These are phyloP conservation scores for Neckera pumila DNA, from an alignment of 225 moss, liverwort and hornwort genomes.

Conservation along the genomic window DNA sequence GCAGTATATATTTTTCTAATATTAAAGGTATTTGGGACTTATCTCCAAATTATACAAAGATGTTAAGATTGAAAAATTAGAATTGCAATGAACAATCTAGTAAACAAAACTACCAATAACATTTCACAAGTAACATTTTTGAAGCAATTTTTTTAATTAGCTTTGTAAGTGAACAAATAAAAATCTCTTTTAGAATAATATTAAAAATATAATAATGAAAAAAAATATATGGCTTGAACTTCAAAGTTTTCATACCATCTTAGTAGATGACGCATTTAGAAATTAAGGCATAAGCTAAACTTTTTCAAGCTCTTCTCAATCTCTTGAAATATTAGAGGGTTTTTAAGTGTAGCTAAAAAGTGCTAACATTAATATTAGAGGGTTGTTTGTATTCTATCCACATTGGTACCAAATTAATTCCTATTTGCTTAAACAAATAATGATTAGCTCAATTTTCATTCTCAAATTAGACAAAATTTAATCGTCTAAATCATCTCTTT, in stretches of 20 bases:
- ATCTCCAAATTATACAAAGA: rapidly evolving
- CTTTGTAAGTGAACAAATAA: not conserved
- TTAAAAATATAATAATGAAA: not conserved
- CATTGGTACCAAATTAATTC: not conserved
- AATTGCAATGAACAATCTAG: not conserved
- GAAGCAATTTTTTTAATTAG: not conserved
- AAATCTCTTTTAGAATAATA: not conserved
- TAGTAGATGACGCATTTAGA: rapidly evolving
- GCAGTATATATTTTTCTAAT: not conserved
- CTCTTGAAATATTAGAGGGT: rapidly evolving
- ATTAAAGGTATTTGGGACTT: not conserved
- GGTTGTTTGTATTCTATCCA: not conserved
- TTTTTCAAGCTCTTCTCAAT: not conserved
- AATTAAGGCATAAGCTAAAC: not conserved
- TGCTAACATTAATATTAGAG: rapidly evolving
- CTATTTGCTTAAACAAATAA: not conserved
- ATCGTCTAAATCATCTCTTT: not conserved
- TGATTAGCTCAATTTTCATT: not conserved
- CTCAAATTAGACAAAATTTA: not conserved
- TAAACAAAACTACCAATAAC: not conserved
- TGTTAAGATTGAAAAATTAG: not conserved
- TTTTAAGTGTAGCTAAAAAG: not conserved
- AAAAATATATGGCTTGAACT: not conserved
- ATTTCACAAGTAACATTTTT: not conserved
- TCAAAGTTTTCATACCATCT: not conserved